Base-by-base conservation (phyloP, 495 filamentous ascomycete genomes). In the Wilcoxina mikolae region DNA sequence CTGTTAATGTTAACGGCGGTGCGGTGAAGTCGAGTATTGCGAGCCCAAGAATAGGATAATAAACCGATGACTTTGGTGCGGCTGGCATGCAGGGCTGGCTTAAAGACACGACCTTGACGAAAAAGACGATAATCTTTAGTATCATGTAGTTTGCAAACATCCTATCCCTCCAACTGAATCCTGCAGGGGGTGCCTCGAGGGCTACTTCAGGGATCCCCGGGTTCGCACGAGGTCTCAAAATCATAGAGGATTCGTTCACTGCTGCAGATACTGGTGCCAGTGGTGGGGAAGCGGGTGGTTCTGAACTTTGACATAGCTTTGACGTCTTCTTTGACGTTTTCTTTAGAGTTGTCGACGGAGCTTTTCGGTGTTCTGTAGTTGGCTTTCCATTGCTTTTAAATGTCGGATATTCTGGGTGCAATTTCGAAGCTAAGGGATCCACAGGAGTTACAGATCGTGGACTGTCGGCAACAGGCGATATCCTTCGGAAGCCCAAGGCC, bases 31-130 rank as follows among this genome's bases (percentile, higher is more conserved):
- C 78, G 3, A 83, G 53, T 0, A 73, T 72, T 18, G 82, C 81
- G 3, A 83, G 57, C 15, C 70, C 62, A 3, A 85, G 65, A 17
- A 86, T 65, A 27, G 80, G 76, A 59, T 82, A 85, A 26, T 73
- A 68, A 24, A 83, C 65, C 70, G 71, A 76, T 3, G 78, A 70
- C 43, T 75, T 77, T 10, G 74, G 72, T 0, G 76, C 76, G n/a
- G 76, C 67, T 0, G 83, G 83, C 12, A 70, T 71, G 66, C 83
- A 87, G 4, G 78, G 75, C 51, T 73, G 68, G 10, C 74, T 73
- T 1, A 79, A 60, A 2, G 75, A 74, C 12, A 53, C 43, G 0
- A 78, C 58, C 59, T 86, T 85, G 20, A 72, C 31, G 5, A 79
- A 64, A 57, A 84, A 81, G 3, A 82, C 56, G 4, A 73, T 51